These are phyloP conservation scores for Fusarium lateritium DNA, from an alignment of 2,329 filamentous ascomycete genomes.

Conservation along the genomic window DNA sequence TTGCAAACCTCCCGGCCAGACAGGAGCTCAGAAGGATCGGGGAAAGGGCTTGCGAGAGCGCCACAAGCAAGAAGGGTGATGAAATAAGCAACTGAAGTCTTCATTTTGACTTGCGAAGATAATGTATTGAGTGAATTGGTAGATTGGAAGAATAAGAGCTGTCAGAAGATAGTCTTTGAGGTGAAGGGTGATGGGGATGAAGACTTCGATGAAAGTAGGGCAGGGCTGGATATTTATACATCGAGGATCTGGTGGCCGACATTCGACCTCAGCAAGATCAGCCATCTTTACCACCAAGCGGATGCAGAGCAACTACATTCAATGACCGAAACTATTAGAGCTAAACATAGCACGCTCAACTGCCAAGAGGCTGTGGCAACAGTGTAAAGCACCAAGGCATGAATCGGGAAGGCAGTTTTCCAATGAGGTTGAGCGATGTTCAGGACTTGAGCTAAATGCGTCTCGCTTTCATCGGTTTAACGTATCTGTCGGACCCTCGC, in stretches of 20 bases:
- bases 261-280: neutral
- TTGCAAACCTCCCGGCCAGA: constrained; percentile 4
- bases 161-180: neutral
- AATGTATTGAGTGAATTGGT: neutral
- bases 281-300: neutral
- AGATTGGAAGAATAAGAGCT: neutral
- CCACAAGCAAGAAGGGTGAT: neutral
- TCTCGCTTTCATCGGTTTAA: neutral
- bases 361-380: neutral
- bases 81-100: neutral
- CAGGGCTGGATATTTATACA: neutral
- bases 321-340: neutral
- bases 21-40: neutral
- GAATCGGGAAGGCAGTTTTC: neutral
- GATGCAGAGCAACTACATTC: neutral
- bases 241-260: neutral
- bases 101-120: neutral
- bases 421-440: neutral
- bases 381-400: neutral
- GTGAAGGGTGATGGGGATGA: neutral
- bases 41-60: constrained; percentile 11
- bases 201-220: neutral
- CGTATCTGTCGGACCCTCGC: neutral
- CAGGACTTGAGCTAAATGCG: neutral
- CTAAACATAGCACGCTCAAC: neutral